Conservation (phyloP, 1,284 basidiomycete species). For the Taiwanofungus camphoratus region DNA sequence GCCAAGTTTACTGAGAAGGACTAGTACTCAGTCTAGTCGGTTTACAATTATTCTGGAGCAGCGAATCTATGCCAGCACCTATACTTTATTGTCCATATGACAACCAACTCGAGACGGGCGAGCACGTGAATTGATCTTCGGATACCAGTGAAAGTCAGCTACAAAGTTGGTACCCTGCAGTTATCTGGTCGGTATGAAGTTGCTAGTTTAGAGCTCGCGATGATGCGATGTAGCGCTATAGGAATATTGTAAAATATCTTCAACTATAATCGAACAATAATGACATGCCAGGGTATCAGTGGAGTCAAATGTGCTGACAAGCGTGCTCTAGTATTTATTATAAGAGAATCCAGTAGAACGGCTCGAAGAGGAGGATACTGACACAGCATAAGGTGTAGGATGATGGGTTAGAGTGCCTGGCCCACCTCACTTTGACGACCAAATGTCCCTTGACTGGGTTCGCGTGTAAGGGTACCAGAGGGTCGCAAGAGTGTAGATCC, state of each 20-base stretch:
- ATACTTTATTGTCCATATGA: too few relatives aligned
- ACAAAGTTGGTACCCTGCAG: too few relatives aligned
- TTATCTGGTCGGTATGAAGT: too few relatives aligned
- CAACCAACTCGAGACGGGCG: too few relatives aligned
- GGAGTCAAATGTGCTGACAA: background rate
- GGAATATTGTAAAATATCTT: slow-evolving; percentile 5
- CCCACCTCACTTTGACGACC: slow-evolving; percentile 22
- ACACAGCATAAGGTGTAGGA: background rate
- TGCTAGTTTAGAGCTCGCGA: too few relatives aligned
- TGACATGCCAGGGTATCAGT: slow-evolving; percentile 4
- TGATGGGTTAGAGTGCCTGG: slow-evolving; percentile 21
- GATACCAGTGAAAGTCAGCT: too few relatives aligned
- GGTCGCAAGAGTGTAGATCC: slow-evolving; percentile 10
- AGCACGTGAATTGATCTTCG: too few relatives aligned
- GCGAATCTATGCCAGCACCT: too few relatives aligned
- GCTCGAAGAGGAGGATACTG: slow-evolving; percentile 1
- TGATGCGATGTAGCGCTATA: background rate
- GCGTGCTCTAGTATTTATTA: background rate
- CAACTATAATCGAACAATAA: slow-evolving; percentile 6
- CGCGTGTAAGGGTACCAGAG: slow-evolving; percentile 16
- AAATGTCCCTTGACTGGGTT: slow-evolving; percentile 24
- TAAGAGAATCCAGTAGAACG: background rate
- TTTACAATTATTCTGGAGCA: too few relatives aligned
- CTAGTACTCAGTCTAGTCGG: too few relatives aligned
- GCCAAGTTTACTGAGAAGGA: too few relatives aligned